Conservation (phyloP, 164 flowering plant species). For the Pachysandra terminalis region DNA sequence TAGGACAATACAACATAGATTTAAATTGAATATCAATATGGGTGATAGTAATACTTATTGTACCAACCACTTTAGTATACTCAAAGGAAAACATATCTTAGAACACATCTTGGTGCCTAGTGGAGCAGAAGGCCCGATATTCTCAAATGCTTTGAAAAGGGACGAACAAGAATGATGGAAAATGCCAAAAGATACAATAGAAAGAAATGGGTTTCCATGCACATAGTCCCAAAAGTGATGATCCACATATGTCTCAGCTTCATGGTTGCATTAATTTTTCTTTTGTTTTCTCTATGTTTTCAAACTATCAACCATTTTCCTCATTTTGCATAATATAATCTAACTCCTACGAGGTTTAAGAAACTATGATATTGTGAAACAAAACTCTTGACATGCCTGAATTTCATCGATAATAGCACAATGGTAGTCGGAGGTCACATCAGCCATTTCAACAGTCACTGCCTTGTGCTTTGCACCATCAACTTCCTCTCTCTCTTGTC, state of each 20-base stretch:
- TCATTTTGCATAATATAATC: background rate
- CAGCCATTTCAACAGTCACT: slow-evolving; percentile 98
- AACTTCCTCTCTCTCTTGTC: slow-evolving; percentile 82
- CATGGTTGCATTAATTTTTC: too few relatives aligned
- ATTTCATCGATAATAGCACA: slow-evolving; percentile 97
- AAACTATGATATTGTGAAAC: background rate
- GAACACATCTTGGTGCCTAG: too few relatives aligned
- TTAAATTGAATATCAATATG: too few relatives aligned
- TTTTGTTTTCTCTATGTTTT: too few relatives aligned
- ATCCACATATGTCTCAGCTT: too few relatives aligned
- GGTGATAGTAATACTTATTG: background rate
- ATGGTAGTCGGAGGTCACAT: slow-evolving; percentile 51
- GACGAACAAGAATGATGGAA: background rate
- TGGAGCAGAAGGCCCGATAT: background rate
- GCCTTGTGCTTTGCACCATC: slow-evolving; percentile 89
- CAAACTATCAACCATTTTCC: background rate
- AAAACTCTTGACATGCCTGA: slow-evolving; percentile 50
- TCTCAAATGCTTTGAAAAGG: background rate
- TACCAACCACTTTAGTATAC: background rate
- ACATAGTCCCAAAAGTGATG: too few relatives aligned
- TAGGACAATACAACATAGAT: background rate
- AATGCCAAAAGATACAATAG: background rate
- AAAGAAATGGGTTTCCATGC: too few relatives aligned
- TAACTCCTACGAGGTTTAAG: background rate
- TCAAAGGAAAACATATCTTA: background rate